phyloP scores from a whole-genome alignment of 1,284 basidiomycete species.

The Xanthoconium separans region DNA sequence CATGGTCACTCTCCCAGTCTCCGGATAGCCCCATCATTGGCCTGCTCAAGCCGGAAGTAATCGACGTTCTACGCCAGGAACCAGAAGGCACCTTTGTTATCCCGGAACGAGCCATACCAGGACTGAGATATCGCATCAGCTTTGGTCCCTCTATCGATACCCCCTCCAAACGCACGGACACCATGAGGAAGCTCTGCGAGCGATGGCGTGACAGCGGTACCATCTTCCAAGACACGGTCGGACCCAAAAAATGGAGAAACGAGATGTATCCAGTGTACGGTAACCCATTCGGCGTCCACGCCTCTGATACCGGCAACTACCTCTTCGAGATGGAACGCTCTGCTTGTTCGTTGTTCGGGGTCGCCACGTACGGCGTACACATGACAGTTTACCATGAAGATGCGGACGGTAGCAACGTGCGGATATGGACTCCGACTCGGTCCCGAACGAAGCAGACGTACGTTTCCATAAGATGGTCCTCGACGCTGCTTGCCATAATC shows the following conservation, averaged over 20 bases:
- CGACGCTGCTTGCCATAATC: conserved; percentile 3
- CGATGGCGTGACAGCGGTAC: conserved; percentile 63
- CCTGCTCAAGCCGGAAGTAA: conserved; percentile 57
- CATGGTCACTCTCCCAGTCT: conserved; percentile 50
- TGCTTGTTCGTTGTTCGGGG: conserved; percentile 85
- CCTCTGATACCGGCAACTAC: conserved; percentile 48
- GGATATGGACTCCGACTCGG: conserved; percentile 88
- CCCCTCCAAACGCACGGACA: conserved; percentile 54
- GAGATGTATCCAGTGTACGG: conserved; percentile 85
- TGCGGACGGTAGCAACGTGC: conserved; percentile 48
- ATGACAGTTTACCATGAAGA: conserved; percentile 68
- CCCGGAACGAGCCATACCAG: conserved; percentile 26
- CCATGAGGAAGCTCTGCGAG: conserved; percentile 62
- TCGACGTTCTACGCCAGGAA: conserved; percentile 52
- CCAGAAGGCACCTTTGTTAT: conserved; percentile 44
- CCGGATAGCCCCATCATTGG: conserved; percentile 56
- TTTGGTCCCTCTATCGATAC: conserved; percentile 54
- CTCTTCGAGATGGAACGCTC: conserved; percentile 89
- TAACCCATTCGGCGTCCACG: conserved; percentile 59
- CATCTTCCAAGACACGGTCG: conserved; percentile 63
- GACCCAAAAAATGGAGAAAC: conserved; percentile 76
- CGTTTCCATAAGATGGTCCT: conserved; percentile 28
- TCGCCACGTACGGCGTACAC: conserved; percentile 89
- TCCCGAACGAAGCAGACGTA: conserved; percentile 86
- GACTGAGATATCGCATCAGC: conserved; percentile 40